Conservation (phyloP, 768 basidiomycete genomes). For the Dioszegia crocea region DNA sequence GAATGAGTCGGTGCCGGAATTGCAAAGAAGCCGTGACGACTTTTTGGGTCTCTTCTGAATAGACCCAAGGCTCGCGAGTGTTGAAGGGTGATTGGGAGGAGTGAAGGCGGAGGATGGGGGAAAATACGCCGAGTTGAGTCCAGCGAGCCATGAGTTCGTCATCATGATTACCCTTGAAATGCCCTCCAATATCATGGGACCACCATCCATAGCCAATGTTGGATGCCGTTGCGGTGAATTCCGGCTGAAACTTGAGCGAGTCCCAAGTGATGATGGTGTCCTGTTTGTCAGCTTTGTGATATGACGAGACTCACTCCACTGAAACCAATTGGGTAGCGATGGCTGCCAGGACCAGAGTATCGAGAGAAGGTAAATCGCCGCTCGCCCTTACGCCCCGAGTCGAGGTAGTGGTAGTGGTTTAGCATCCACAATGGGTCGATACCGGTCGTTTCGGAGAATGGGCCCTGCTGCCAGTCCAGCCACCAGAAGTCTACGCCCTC, state of each 20-base stretch:
- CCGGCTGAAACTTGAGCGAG: conserved; percentile 25
- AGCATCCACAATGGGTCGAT: conserved; percentile 31
- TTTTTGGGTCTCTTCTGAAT: conserved; percentile 8
- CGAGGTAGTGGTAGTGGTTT: conserved; percentile 30
- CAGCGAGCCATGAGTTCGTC: conserved; percentile 29
- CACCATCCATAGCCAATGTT: conserved; percentile 32
- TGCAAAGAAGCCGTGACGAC: conserved; percentile 12
- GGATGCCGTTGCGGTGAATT: conserved; percentile 25
- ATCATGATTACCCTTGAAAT: conserved; percentile 16
- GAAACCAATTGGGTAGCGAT: conserved; percentile 32
- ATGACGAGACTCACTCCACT: conserved; percentile 17
- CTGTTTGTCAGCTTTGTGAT: background rate
- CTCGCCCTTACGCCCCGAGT: conserved; percentile 12
- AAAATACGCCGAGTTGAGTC: conserved; percentile 28
- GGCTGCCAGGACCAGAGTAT: conserved; percentile 27
- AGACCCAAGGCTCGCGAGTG: conserved; percentile 29
- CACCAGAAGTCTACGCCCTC: conserved; percentile 37
- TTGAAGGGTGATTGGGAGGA: conserved; percentile 25
- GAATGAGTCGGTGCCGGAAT: conserved; percentile 24
- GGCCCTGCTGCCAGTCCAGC: conserved; percentile 32
- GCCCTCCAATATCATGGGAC: conserved; percentile 32
- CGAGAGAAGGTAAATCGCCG: conserved; percentile 22
- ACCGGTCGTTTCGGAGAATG: conserved; percentile 14
- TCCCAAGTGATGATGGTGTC: conserved; percentile 32
- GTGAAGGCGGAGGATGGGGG: conserved; percentile 29